Base-by-base conservation (phyloP, 1,284 basidiomycete species). In the Cryptococcus sp. region DNA sequence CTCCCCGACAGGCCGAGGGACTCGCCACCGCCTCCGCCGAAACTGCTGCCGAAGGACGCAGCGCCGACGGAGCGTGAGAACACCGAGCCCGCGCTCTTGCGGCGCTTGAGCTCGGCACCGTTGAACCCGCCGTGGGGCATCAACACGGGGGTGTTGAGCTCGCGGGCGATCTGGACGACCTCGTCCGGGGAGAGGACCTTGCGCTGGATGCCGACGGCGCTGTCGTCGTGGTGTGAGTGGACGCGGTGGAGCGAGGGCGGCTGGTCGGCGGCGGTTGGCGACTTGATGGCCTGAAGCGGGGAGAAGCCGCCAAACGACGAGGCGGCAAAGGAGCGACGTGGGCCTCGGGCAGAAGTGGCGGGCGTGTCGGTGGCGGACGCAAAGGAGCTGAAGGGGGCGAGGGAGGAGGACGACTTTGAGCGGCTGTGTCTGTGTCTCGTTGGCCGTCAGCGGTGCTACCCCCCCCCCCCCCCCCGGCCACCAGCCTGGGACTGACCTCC, bases 131-230 rank as follows among this genome's bases (percentile, higher is more conserved):
- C 63, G 50, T 70, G 66, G 3, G 65, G 61, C 7, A 70, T 65
- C 12, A 64, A 52, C 18, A 75, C 65, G 13, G 76, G 74, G n/a
- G 62, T 61, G 50, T 63, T 58, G 23, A 77, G 60, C 15, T 65
- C 60, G 7, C 64, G 59, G 1, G 72, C 75, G 39, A 77, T 60
- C 3, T 73, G 68, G 37, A 75, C 57, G 15, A 78, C 71, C 52
- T 77, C 62, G 23, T 73, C 72, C 0, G 76, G 76, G 2, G 67
- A 69, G 40, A 73, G 63, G 3, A 60, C 50, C 51, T 71, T 71
- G 36, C 54, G 42, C 42, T 65, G 62, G n/a, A 65, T 59, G 21
- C 64, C 67, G 18, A 56, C 46, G 18, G 53, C 39, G 23, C 42
- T 44, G 21, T 64, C 61, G 28, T 64, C 53, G 24, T 63, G 53